These are phyloP conservation scores for Hypoxylon sp. DNA, from an alignment of 2,329 filamentous ascomycete genomes.

Conservation along the genomic window DNA sequence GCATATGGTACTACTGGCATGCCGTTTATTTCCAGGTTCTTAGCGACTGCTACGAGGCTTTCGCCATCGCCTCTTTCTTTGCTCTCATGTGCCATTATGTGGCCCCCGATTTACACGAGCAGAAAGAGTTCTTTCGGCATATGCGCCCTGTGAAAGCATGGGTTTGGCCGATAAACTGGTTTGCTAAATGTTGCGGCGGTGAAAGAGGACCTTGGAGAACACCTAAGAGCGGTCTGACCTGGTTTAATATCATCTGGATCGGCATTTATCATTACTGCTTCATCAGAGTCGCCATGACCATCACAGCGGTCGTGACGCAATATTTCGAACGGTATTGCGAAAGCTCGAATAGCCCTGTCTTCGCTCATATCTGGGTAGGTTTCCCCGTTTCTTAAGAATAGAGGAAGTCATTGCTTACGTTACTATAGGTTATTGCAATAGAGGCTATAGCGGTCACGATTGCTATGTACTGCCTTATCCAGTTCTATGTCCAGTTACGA, in stretches of 20 bases:
- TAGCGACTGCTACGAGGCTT: constrained; percentile 89
- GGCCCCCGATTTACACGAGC: constrained; percentile 81
- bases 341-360: constrained; percentile 81
- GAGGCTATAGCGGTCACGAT: constrained; percentile 81
- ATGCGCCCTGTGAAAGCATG: constrained; percentile 77
- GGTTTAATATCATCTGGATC: constrained; percentile 91
- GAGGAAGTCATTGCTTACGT: constrained; percentile 18
- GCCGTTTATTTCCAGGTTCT: constrained; percentile 86
- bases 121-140: constrained; percentile 84
- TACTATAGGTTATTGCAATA: constrained; percentile 72
- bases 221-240: constrained; percentile 86
- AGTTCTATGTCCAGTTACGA: constrained; percentile 86
- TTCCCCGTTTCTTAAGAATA: neutral
- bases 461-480: constrained; percentile 90
- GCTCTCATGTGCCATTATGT: constrained; percentile 85
- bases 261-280: constrained; percentile 90
- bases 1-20: constrained; percentile 81
- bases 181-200: constrained; percentile 79
- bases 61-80: constrained; percentile 90
- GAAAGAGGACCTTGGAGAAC: constrained; percentile 78
- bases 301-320: constrained; percentile 82
- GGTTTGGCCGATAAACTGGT: constrained; percentile 81
- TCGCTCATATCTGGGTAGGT: constrained; percentile 86
- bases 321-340: constrained; percentile 81
- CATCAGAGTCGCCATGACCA: constrained; percentile 83